Percentiles rank a stretch among this genome's conserved stretches.
Evolutionary conservation across 2,329 filamentous ascomycete species (phyloP).

Genomic region (Calonectria montana): DNA sequence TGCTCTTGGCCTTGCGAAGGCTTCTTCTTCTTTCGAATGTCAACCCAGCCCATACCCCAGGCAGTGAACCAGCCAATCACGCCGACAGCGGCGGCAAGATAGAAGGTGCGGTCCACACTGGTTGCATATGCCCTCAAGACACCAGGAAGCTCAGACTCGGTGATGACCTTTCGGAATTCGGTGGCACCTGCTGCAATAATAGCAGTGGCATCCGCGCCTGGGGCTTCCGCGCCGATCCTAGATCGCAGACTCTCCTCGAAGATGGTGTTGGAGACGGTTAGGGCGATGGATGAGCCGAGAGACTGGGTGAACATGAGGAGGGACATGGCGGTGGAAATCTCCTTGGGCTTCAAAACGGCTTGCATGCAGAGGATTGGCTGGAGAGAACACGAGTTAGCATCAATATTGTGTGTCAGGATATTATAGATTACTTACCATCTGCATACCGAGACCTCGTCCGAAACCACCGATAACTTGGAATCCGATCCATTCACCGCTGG

Average conservation of each 20-base stretch:
- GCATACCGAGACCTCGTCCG: not conserved
- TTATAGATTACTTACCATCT: not conserved
- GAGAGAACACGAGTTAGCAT: not conserved
- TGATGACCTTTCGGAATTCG: not conserved
- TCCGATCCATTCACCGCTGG: not conserved
- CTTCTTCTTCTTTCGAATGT: constrained; percentile 1
- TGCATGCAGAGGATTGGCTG: constrained; percentile 4
- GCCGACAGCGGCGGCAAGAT: not conserved
- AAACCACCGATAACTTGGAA: not conserved
- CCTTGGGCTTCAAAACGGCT: not conserved
- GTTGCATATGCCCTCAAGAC: not conserved
- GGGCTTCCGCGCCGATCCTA: not conserved
- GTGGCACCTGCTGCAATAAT: not conserved
- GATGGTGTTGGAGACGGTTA: not conserved
- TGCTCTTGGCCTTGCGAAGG: not conserved
- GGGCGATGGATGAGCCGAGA: not conserved
- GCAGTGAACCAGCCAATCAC: not conserved
- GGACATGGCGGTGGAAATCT: constrained; percentile 1
- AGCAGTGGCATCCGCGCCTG: not conserved
- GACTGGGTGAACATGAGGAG: constrained; percentile 1
- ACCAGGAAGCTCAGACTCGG: not conserved
- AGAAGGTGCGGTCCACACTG: not conserved
- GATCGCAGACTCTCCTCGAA: not conserved
- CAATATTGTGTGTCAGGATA: no score
- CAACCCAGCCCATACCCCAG: constrained; percentile 7